Percentiles rank a stretch among this genome's conserved stretches.
Evolutionary conservation across 768 basidiomycete species (phyloP).

Genomic region (Boletellus emodensis): DNA sequence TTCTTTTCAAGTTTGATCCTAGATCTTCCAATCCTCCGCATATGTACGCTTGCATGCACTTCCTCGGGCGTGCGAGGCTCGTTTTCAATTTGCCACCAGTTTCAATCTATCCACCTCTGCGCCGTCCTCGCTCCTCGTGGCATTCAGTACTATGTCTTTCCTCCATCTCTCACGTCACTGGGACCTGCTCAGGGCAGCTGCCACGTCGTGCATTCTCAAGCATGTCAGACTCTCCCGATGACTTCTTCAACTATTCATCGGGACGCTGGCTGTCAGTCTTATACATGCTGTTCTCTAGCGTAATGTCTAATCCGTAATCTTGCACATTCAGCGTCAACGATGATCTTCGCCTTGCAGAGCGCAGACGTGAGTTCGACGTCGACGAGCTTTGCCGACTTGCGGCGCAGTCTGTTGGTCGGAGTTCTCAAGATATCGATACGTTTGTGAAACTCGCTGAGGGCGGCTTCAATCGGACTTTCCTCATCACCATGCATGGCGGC

Average conservation of each 20-base stretch:
- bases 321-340: neutral
- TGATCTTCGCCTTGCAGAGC: neutral
- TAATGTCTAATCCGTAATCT: neutral
- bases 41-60: neutral
- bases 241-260: neutral
- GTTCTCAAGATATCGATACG: neutral
- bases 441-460: neutral
- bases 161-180: neutral
- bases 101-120: neutral
- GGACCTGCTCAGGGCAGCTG: too few species aligned
- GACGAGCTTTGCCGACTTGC: neutral
- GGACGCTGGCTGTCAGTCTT: neutral
- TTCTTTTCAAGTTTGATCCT: too few species aligned
- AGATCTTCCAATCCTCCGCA: too few species aligned
- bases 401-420: neutral
- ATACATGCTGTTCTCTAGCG: neutral
- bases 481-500: slow-evolving; percentile 25
- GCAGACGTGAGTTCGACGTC: neutral
- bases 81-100: neutral
- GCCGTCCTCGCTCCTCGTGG: neutral
- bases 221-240: neutral
- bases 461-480: slow-evolving; percentile 11
- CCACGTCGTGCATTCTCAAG: neutral
- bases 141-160: neutral
- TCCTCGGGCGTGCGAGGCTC: neutral